Evolutionary conservation across 2,329 filamentous ascomycete genomes (phyloP), one percentile per base, ranked within the genome.

Genomic region (Akanthomyces dipterigenus): DNA sequence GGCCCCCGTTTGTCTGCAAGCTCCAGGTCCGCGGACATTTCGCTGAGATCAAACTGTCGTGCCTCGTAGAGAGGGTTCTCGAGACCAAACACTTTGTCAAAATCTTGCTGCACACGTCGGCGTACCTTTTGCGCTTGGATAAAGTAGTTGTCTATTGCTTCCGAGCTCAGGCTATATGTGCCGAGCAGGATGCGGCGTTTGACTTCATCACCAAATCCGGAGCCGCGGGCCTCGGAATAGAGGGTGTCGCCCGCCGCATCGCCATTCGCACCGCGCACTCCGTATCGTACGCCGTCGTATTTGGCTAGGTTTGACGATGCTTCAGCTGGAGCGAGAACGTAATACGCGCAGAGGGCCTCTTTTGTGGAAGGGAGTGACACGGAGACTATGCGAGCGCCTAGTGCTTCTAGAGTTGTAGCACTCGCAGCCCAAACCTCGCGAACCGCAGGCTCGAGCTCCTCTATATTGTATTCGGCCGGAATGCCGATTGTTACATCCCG

Each of bases 211-310:
- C 95, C 95, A 65, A 99, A 92, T 0, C 88, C 87, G 38, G 79
- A 74, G 16, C 87, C 88, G 61, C 95, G 85, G 0, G 90, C 91
- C 45, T 82, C 79, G 0, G 92, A 86, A 72, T 95, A 98, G 1
- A 96, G 78, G 0, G 86, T 82, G n/a, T 83, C 80, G 9, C 81
- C 80, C 12, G 77, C 79, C 6, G 81, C 85, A 63, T 87, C 80
- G 51, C 79, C 81, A 11, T 76, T 72, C 1, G 73, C 70, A 5
- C 76, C 76, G 34, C 86, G 82, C 22, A 79, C 80, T 1, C 95
- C 95, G 74, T 96, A 99, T 12, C 95, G 88, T n/a, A 98, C 86
- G 22, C 95, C 95, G 69, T 99, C 96, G 73, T 97, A 99, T 72
- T 96, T 97, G 62, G 95, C 91, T 2, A 99, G 84, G 69, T 99